These are phyloP conservation scores for Cyathus striatus DNA, from an alignment of 768 basidiomycete species.

Conservation along the genomic window DNA sequence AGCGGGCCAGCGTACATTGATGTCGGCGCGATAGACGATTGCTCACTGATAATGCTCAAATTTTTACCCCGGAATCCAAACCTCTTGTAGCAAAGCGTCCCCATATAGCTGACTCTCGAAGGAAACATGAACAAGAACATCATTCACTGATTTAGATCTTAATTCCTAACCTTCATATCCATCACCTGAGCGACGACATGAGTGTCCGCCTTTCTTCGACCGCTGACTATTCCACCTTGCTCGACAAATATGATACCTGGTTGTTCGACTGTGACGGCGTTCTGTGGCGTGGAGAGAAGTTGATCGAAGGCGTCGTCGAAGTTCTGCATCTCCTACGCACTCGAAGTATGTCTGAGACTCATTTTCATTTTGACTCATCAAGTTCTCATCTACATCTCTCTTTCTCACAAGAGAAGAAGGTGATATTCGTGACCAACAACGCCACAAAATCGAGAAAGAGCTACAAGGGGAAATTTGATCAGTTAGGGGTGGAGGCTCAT, in stretches of 20 bases:
- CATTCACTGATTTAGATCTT: background rate
- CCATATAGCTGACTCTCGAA: constrained; percentile 13
- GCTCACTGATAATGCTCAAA: no score
- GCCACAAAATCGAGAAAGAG: constrained; percentile 86
- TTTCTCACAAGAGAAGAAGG: constrained; percentile 58
- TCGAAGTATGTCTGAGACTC: constrained; percentile 47
- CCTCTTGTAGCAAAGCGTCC: background rate
- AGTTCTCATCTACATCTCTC: constrained; percentile 5
- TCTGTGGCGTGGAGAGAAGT: constrained; percentile 79
- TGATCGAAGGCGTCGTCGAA: constrained; percentile 74
- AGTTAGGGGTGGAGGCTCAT: constrained; percentile 77
- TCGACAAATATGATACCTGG: constrained; percentile 85
- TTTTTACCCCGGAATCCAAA: constrained; percentile 31
- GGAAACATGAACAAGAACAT: background rate
- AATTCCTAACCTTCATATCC: background rate
- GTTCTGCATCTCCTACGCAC: constrained; percentile 70
- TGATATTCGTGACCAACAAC: constrained; percentile 97
- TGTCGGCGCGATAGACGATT: no score
- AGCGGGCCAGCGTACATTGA: no score
- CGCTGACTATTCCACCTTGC: constrained; percentile 41
- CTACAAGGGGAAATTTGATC: constrained; percentile 91
- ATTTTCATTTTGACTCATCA: constrained; percentile 37
- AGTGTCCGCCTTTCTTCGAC: constrained; percentile 32
- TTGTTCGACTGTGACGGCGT: constrained; percentile 97
- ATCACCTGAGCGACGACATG: constrained; percentile 14